These are phyloP conservation scores for Alternaria triticina DNA, from an alignment of 2,329 filamentous ascomycete species.

Conservation along the genomic window DNA sequence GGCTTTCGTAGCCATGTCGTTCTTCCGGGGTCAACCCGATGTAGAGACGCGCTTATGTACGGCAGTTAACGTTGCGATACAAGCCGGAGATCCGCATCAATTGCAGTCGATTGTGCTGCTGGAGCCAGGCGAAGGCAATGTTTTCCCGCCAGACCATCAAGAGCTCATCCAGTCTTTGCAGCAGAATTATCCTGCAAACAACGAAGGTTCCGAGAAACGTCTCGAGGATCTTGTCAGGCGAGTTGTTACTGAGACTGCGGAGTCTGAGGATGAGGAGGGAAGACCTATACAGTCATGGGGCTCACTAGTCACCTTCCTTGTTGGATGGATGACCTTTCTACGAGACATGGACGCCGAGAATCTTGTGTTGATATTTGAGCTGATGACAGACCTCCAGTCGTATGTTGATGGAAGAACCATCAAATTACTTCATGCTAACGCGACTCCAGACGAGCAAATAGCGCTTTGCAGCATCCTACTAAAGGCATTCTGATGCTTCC, in stretches of 20 bases:
- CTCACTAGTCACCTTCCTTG: constrained; percentile 78
- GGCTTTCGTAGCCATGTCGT: constrained; percentile 25
- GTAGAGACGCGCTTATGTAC: constrained; percentile 36
- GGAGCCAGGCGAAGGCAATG: constrained; percentile 27
- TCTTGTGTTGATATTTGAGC: constrained; percentile 74
- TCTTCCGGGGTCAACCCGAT: constrained; percentile 26
- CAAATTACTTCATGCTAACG: constrained; percentile 6
- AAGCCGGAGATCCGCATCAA: constrained; percentile 25
- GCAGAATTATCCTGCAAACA: constrained; percentile 29
- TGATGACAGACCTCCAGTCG: constrained; percentile 77
- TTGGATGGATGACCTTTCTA: constrained; percentile 80
- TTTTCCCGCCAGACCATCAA: constrained; percentile 34
- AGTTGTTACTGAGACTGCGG: constrained; percentile 50
- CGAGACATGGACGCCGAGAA: constrained; percentile 80
- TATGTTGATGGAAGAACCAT: constrained; percentile 53
- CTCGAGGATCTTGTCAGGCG: constrained; percentile 33
- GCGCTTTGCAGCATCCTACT: constrained; percentile 78
- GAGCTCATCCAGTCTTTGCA: constrained; percentile 37
- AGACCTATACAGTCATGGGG: constrained; percentile 67
- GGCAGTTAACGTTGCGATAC: constrained; percentile 37
- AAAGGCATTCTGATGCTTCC: constrained; percentile 83
- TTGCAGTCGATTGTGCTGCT: constrained; percentile 38
- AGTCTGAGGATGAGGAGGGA: constrained; percentile 67
- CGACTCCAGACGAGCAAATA: constrained; percentile 70
- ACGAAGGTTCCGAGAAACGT: constrained; percentile 23